Evolutionary conservation across 2,329 filamentous ascomycete species (phyloP), one percentile per base, ranked within the genome.

Genomic region (Sporothrix pseudoabietina): DNA sequence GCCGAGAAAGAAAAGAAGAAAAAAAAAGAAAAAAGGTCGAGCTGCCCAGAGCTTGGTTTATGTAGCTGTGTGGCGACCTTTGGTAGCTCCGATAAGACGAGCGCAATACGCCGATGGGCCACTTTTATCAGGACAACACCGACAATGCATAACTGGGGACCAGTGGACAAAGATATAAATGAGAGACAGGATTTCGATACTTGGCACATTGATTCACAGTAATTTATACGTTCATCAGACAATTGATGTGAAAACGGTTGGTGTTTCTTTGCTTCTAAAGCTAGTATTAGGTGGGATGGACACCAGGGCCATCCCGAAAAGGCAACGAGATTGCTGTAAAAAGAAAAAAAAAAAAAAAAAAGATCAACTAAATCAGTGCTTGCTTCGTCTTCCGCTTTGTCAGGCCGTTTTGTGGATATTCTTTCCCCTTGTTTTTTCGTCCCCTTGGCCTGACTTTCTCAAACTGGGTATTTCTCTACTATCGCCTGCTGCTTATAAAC

Each of bases 391-490:
- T 70, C 71, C 44, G 35, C 55, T n/a, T 65, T 30, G 39, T 14
- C 22, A 55, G 19, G n/a, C 39, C 39, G 2, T 10, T 44, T 49
- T 55, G 54, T 12, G 14, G 3, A 12, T 49, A 16, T 35, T 69
- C 19, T 19, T 41, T 32, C 41, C 52, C 19, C 54, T 2, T 44
- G 16, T 55, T 22, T 44, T 26, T 57, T n/a, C 55, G n/a, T 16
- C 32, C 7, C 54, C 35, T 32, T 55, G 35, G 22, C 52, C 35
- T 49, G 39, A 39, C 61, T 16, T 65, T 44, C 44, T 22, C 30
- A 47, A 57, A 47, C 66, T 70, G 72, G 72, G 71, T 73, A 73
- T 73, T 73, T 9, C 44, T 55, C 39, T 22, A 30, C 54, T 47
- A 16, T 59, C 22, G 10, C 35, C 14, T 7, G 12, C n/a, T 6